A percentile compares a stretch with the other conserved stretches of the same genome.
phyloP scores from a whole-genome alignment of 805 yeast genomes.

The Naumovozyma baii region DNA sequence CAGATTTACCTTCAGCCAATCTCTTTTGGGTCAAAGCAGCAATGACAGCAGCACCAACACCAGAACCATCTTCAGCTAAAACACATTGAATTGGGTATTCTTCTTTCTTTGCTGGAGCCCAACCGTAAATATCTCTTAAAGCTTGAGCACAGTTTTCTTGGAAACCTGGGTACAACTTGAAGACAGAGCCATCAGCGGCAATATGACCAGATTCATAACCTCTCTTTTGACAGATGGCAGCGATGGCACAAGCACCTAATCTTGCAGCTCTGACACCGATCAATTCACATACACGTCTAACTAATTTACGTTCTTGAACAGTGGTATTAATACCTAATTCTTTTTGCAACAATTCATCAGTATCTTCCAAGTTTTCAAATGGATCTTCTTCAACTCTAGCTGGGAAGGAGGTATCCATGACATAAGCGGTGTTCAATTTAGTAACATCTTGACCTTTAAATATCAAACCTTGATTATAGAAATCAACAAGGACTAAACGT shows the following conservation, averaged over 20 bases:
- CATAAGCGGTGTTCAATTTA: conserved; percentile 51
- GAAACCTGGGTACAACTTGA: conserved; percentile 88
- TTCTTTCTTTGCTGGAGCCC: conserved; percentile 41
- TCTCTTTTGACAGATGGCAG: conserved; percentile 86
- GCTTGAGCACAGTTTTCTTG: conserved; percentile 81
- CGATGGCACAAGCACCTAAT: conserved; percentile 88
- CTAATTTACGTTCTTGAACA: conserved; percentile 65
- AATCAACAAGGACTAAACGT: conserved; percentile 69
- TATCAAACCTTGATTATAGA: conserved; percentile 51
- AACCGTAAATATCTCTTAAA: conserved; percentile 78
- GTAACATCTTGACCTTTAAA: conserved; percentile 62
- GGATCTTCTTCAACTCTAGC: conserved; percentile 84
- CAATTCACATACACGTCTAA: conserved; percentile 74
- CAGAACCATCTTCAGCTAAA: conserved; percentile 96
- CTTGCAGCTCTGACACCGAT: conserved; percentile 91
- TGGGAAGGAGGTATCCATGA: conserved; percentile 85
- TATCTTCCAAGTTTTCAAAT: conserved; percentile 70
- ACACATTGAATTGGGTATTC: conserved; percentile 73
- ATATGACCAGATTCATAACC: conserved; percentile 67
- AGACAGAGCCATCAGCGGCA: conserved; percentile 97
- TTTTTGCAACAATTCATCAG: conserved; percentile 52
- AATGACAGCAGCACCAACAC: conserved; percentile 97
- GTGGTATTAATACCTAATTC: conserved; percentile 59
- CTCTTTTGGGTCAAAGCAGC: conserved; percentile 89
- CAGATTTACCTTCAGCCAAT: conserved; percentile 57